Evolutionary conservation across 2,329 filamentous ascomycete genomes (phyloP).

Genomic region (Cladorrhinum sp.): DNA sequence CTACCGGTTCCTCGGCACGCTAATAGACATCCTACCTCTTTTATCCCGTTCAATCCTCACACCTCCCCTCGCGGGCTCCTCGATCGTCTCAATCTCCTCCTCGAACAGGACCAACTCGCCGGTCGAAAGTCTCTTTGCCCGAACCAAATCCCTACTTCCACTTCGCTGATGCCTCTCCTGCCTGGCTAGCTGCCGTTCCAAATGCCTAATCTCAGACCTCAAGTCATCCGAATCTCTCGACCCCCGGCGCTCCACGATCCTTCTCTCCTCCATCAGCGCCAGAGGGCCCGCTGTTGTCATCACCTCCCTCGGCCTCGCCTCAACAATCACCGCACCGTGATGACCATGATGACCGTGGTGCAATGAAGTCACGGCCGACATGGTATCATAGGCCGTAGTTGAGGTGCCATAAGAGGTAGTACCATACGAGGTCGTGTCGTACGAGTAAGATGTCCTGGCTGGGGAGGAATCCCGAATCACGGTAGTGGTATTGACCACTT

Average conservation of each 20-base stretch:
- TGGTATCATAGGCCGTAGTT: slow-evolving; percentile 17
- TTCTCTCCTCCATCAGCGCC: slow-evolving; percentile 35
- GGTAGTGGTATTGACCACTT: slow-evolving; percentile 43
- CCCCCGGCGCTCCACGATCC: slow-evolving; percentile 18
- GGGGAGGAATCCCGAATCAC: slow-evolving; percentile 52
- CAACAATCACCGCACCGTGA: slow-evolving; percentile 39
- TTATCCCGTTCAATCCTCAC: slow-evolving; percentile 80
- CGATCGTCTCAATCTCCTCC: slow-evolving; percentile 55
- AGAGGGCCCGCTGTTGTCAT: slow-evolving; percentile 36
- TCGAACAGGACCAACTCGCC: slow-evolving; percentile 64
- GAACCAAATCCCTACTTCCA: slow-evolving; percentile 52
- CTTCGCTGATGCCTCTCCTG: slow-evolving; percentile 38
- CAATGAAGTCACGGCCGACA: slow-evolving; percentile 4
- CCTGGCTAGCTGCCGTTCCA: slow-evolving; percentile 61
- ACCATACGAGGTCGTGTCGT: slow-evolving; percentile 33
- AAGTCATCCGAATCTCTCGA: slow-evolving; percentile 55
- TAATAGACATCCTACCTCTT: slow-evolving; percentile 93
- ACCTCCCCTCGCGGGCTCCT: slow-evolving; percentile 50
- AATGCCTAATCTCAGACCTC: slow-evolving; percentile 65
- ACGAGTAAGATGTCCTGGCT: slow-evolving; percentile 35
- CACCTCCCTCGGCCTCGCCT: slow-evolving; percentile 37
- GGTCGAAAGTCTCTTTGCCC: slow-evolving; percentile 55
- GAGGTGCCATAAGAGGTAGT: slow-evolving; percentile 29
- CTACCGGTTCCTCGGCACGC: slow-evolving; percentile 68
- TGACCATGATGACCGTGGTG: slow-evolving; percentile 32